Conservation (phyloP, 257 asterid species). For the Jacaranda mimosifolia region DNA sequence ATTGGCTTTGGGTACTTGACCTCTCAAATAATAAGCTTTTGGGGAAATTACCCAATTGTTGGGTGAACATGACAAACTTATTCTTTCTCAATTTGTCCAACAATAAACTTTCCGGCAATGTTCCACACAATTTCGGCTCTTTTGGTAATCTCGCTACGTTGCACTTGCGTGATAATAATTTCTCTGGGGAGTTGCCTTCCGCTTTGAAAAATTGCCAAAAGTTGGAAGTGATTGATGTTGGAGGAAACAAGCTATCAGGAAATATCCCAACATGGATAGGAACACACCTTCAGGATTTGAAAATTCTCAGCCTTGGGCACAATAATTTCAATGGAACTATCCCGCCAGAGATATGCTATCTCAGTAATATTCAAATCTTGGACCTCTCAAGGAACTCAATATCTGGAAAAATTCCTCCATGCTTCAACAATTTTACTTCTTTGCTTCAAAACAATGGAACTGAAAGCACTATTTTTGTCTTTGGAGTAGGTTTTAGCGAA, state of each 20-base stretch:
- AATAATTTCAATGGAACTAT: slow-evolving; percentile 43
- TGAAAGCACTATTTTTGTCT: no score
- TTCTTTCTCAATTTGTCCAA: slow-evolving; percentile 31
- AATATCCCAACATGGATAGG: slow-evolving; percentile 44
- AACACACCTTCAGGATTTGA: not conserved
- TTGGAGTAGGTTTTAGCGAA: not conserved
- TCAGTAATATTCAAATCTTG: slow-evolving; percentile 41
- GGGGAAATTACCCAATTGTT: slow-evolving; percentile 42
- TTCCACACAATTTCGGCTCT: slow-evolving; percentile 32
- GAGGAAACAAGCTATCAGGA: slow-evolving; percentile 41
- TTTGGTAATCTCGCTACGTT: not conserved
- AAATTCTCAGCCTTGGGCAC: slow-evolving; percentile 26
- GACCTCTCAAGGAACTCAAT: slow-evolving; percentile 41
- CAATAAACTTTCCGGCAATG: slow-evolving; percentile 33
- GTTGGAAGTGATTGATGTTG: slow-evolving; percentile 44
- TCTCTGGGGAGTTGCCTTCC: not conserved
- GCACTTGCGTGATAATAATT: slow-evolving; percentile 39
- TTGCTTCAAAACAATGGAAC: not conserved
- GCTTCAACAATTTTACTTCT: slow-evolving; percentile 26
- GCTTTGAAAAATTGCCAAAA: slow-evolving; percentile 34
- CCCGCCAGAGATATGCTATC: slow-evolving; percentile 47
- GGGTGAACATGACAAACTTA: slow-evolving; percentile 31
- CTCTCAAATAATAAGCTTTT: slow-evolving; percentile 37
- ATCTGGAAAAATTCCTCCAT: no score
- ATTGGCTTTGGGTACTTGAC: slow-evolving; percentile 12